Base-by-base conservation (phyloP, 108 stramenopile genomes). In the Parietichytrium sp. region DNA sequence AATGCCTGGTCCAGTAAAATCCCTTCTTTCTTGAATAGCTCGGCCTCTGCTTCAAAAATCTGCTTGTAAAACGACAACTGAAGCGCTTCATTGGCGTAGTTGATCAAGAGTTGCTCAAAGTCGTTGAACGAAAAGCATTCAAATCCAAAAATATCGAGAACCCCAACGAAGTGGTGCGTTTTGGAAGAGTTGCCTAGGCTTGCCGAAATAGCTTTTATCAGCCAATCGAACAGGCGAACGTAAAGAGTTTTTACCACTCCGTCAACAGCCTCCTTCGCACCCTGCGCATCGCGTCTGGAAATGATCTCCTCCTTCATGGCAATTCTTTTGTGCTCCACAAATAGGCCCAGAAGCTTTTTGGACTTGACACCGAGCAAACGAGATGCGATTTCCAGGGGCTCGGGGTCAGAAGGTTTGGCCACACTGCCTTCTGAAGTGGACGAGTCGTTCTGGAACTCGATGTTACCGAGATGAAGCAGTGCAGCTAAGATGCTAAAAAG, bases 121-220 rank as follows among this genome's bases (percentile, higher is more conserved):
- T 78, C 78, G 79, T 83, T 83, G 79, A 50, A 18, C 0, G 61
- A 72, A 38, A 86, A 86, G 54, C 30, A 23, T 38, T 98, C 97
- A 81, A 98, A 98, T 12, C 97, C 97, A 83, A 97, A 98, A 36
- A 97, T 97, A 81, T 97, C 96, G 7, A 96, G 83, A 12, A 97
- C 95, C 78, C 96, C 95, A 55, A 96, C 95, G 49, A 96, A 96
- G 13, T 31, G 30, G 4, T 50, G 42, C 12, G 18, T 20, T 10
- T 26, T n/a, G 38, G 33, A 45, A 6, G 31, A 16, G 6, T 42
- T 20, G 12, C 61, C 3, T 25, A 85, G 29, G 47, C 79, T n/a
- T 3, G 1, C 4, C 48, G 82, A 61, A 12, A 85, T 80, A 3
- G 18, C 26, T 7, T 23, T 4, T 3, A 83, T 82, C 20, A 86